Conservation (phyloP, 441 rosid species). For the Omphalea diandra region DNA sequence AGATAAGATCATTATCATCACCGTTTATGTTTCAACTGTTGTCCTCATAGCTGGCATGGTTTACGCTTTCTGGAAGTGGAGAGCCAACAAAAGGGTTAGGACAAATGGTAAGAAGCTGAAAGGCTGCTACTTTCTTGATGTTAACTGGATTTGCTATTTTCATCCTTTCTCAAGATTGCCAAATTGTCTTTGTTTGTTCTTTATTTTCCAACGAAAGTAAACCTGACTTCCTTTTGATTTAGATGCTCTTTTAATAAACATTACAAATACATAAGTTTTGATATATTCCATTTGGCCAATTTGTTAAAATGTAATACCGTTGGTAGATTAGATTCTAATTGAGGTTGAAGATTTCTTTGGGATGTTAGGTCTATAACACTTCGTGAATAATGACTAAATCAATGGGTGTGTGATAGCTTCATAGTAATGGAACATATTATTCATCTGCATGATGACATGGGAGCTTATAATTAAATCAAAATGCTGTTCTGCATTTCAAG, state of each 20-base stretch:
- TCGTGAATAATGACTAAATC: neutral
- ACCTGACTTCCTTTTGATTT: neutral
- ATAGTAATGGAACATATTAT: too few relatives aligned
- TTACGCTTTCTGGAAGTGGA: conserved; percentile 10
- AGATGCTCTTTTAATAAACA: too few relatives aligned
- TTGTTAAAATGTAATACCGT: neutral
- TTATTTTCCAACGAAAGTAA: neutral
- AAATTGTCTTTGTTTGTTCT: neutral
- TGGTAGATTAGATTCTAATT: neutral
- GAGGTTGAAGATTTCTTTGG: neutral
- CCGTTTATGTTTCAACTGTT: neutral
- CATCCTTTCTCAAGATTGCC: neutral
- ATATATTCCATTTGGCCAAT: neutral
- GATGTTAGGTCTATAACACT: neutral
- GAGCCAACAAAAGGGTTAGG: neutral
- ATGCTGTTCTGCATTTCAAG: neutral
- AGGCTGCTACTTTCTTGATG: neutral
- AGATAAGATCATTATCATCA: neutral
- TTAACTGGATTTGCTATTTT: neutral
- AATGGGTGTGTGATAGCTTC: neutral
- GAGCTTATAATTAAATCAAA: neutral
- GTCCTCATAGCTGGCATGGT: neutral
- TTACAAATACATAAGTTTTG: neutral
- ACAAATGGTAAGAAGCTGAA: conserved; percentile 18
- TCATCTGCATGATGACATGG: neutral